Evolutionary conservation across 2,329 filamentous ascomycete species (phyloP), one percentile per base, ranked within the genome.

Genomic region (Fusarium sp.): DNA sequence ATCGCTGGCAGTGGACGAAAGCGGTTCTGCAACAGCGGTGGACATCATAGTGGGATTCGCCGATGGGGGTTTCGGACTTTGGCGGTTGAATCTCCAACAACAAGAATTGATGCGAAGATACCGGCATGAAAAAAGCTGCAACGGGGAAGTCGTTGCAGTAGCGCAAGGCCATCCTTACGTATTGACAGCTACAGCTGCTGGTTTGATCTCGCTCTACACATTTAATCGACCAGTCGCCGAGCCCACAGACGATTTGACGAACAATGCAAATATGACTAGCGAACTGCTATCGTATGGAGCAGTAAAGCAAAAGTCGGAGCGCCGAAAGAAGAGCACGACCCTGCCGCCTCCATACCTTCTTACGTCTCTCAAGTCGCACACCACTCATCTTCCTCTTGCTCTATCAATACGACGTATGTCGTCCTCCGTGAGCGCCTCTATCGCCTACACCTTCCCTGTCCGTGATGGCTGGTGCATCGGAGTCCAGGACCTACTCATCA

Each of bases 401-500:
- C 82, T 97, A n/a, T 95, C 93, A 0, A 87, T 98, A 40, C 89
- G 94, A n/a, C 87, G 85, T 27, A 88, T 88, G 16, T 78, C 87
- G 1, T 82, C 83, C 6, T 87, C 87, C 13, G 87, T 93, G 20
- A 87, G 94, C n/a, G 92, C 93, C 3, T 94, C 93, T 0, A 92
- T 98, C 63, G 94, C 93, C 2, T 98, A 97, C 78, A 92, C 93
- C 0, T 89, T 97, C 70, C 90, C 91, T 18, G 92, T 92, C 4
- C 84, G 91, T 5, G 90, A 89, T 45, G 94, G 94, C 29, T 98
- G 94, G 93, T 94, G 92, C 10, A 87, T 97, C 18, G 94, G 94
- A 4, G 88, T 98, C n/a, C 95, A 98, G 78, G 95, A 98, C 78
- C 83, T 98, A 45, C 90, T 91, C 62, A 85, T 97, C 45, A 80